Percentiles rank a stretch among this genome's conserved stretches.
These are phyloP conservation scores for Fraxinus paxiana DNA, from an alignment of 305 asterid species.

Conservation along the genomic window DNA sequence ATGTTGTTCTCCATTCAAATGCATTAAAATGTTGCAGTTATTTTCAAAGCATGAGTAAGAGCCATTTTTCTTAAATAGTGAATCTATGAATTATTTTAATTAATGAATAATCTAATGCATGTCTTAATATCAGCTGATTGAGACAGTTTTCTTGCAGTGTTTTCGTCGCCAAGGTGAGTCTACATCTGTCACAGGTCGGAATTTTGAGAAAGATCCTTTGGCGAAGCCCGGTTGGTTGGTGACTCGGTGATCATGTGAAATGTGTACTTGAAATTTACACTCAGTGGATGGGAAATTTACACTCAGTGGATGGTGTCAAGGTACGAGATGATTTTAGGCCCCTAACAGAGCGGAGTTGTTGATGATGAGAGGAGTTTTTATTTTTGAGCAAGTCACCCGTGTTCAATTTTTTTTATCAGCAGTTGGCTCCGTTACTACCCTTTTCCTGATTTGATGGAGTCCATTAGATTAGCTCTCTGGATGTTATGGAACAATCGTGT, in stretches of 20 bases:
- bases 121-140: not conserved
- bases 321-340: slow-evolving; percentile 7
- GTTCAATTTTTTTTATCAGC: slow-evolving; percentile 5
- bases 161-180: slow-evolving; percentile 95
- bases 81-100: not conserved
- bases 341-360: not conserved
- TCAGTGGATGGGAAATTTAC: slow-evolving; percentile 13
- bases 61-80: not conserved
- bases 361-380: not conserved
- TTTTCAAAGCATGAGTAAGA: not conserved
- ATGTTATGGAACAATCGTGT: not conserved
- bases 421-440: not conserved
- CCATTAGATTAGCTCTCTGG: not conserved
- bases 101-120: not conserved
- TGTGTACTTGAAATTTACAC: not conserved
- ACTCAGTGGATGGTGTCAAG: slow-evolving; percentile 11
- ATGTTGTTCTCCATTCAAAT: not conserved
- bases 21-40: not conserved
- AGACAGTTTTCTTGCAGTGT: slow-evolving; percentile 52
- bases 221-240: slow-evolving; percentile 88
- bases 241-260: slow-evolving; percentile 48
- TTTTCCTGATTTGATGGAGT: not conserved
- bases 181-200: slow-evolving; percentile 61
- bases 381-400: slow-evolving; percentile 10
- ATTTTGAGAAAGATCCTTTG: slow-evolving; percentile 58